These are phyloP conservation scores for Graphilbum fragrans DNA, from an alignment of 2,329 filamentous ascomycete genomes.

Conservation along the genomic window DNA sequence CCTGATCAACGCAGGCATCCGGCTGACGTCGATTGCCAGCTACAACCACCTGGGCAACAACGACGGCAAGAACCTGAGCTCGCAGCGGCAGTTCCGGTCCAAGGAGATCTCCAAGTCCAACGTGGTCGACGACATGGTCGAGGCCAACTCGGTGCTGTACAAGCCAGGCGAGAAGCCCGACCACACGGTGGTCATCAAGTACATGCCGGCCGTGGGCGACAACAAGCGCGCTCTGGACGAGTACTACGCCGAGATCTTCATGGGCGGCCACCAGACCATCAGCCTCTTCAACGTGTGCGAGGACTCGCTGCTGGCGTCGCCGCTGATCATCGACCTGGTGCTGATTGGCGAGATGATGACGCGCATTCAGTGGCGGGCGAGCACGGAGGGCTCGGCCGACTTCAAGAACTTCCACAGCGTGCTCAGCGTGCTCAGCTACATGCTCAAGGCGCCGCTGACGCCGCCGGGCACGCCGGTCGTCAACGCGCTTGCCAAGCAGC, in stretches of 20 bases:
- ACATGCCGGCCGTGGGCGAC: conserved; percentile 97
- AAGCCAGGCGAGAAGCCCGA: conserved; percentile 87
- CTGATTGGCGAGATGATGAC: conserved; percentile 96
- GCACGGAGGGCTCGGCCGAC: conserved; percentile 37
- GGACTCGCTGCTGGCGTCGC: conserved; percentile 90
- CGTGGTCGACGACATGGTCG: conserved; percentile 99
- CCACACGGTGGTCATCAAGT: conserved; percentile 99
- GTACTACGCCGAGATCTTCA: conserved; percentile 99
- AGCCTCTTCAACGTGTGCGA: conserved; percentile 98
- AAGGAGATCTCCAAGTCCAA: conserved; percentile 99
- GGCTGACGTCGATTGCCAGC: conserved; percentile 93
- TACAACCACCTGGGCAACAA: conserved; percentile 99
- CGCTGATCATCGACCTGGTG: conserved; percentile 93
- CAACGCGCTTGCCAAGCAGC: conserved; percentile 93
- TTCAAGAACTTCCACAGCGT: conserved; percentile 96
- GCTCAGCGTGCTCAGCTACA: conserved; percentile 94
- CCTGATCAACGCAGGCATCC: conserved; percentile 96
- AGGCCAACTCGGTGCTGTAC: conserved; percentile 86
- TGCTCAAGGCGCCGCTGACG: conserved; percentile 92
- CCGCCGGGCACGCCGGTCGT: conserved; percentile 91
- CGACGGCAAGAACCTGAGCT: conserved; percentile 96
- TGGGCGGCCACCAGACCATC: conserved; percentile 97
- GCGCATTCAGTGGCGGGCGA: conserved; percentile 80
- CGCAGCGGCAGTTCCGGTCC: conserved; percentile 95
- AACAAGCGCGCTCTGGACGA: conserved; percentile 98